Conservation (phyloP, 2,329 filamentous ascomycete species). For the Xylariaceae sp. region DNA sequence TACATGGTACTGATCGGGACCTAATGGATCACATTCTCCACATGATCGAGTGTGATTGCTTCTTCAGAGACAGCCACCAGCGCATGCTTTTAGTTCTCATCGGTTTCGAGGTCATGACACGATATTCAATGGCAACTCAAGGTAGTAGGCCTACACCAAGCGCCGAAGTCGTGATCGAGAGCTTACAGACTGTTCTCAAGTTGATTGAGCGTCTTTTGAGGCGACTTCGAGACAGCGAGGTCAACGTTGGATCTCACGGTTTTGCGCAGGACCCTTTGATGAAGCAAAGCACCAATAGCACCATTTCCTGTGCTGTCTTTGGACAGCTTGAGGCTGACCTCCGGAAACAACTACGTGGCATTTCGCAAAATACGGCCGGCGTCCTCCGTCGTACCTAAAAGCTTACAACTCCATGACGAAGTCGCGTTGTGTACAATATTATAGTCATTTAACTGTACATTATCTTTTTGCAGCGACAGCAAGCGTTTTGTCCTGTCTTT, state of each 20-base stretch:
- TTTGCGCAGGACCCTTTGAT: constrained; percentile 3
- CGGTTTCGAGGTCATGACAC: constrained; percentile 21
- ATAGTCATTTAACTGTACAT: no score
- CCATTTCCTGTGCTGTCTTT: constrained; percentile 19
- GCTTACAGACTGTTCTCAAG: constrained; percentile 19
- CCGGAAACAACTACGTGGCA: constrained; percentile 14
- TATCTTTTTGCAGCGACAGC: no score
- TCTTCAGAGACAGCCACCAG: constrained; percentile 14
- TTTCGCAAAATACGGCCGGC: constrained; percentile 17
- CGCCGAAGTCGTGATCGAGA: constrained; percentile 16
- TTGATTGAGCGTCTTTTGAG: constrained; percentile 18
- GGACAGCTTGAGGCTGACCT: constrained; percentile 18
- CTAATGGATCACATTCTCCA: constrained; percentile 17
- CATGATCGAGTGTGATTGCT: constrained; percentile 21
- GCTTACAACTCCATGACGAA: background rate
- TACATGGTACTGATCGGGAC: constrained; percentile 10
- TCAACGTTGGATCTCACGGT: constrained; percentile 5
- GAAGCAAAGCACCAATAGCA: constrained; percentile 4
- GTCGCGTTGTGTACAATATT: no score
- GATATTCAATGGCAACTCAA: constrained; percentile 13
- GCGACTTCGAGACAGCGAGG: constrained; percentile 14
- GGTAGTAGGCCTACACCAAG: constrained; percentile 11
- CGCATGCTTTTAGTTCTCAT: constrained; percentile 20
- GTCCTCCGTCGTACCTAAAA: constrained; percentile 14
- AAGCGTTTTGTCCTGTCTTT: no score